These are phyloP conservation scores for Pyrenophora seminiperda DNA, from an alignment of 2,329 filamentous ascomycete species.

Conservation along the genomic window DNA sequence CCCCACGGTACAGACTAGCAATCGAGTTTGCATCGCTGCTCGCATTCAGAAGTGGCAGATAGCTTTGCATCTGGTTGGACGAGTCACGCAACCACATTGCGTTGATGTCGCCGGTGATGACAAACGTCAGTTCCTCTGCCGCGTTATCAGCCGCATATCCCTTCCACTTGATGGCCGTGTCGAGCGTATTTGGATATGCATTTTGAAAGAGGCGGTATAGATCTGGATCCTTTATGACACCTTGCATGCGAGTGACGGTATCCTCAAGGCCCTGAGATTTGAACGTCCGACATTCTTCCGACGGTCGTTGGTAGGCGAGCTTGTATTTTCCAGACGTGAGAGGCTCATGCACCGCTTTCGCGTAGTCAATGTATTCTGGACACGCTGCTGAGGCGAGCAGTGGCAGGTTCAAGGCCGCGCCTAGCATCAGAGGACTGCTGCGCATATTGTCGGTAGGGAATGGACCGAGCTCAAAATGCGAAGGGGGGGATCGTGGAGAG, in stretches of 20 bases:
- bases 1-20: slow-evolving; percentile 69
- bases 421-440: slow-evolving; percentile 18
- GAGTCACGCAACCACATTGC: slow-evolving; percentile 61
- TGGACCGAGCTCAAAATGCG: background rate
- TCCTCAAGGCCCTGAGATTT: slow-evolving; percentile 52
- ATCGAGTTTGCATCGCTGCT: slow-evolving; percentile 63
- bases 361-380: slow-evolving; percentile 53
- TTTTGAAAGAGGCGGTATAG: slow-evolving; percentile 74
- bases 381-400: slow-evolving; percentile 43
- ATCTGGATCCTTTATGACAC: slow-evolving; percentile 59
- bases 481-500: background rate
- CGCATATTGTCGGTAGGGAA: slow-evolving; percentile 32
- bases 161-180: slow-evolving; percentile 73
- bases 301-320: slow-evolving; percentile 54
- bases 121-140: slow-evolving; percentile 67
- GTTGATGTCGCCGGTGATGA: slow-evolving; percentile 65
- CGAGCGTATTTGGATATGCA: slow-evolving; percentile 74
- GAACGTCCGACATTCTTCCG: slow-evolving; percentile 54
- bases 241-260: slow-evolving; percentile 42
- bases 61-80: slow-evolving; percentile 74
- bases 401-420: slow-evolving; percentile 22
- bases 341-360: slow-evolving; percentile 50
- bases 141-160: slow-evolving; percentile 62
- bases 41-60: slow-evolving; percentile 64
- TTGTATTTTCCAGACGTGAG: slow-evolving; percentile 52